Percentiles rank a stretch among this genome's conserved stretches.
Conservation (phyloP, 1,139 yeast species). For the Pichia sp. region DNA sequence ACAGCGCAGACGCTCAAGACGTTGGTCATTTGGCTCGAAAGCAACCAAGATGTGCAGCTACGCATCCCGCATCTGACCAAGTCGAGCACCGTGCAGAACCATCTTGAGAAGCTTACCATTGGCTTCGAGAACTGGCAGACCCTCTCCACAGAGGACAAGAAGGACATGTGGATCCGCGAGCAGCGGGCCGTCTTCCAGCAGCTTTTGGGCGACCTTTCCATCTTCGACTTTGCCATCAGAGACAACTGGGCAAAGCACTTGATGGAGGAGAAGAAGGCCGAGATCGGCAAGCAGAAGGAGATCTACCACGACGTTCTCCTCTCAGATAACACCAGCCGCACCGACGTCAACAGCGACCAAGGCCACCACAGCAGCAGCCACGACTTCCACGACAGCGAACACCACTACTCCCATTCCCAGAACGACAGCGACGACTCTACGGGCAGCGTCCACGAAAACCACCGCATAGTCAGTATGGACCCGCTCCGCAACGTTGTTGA, state of each 20-base stretch:
- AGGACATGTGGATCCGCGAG: slow-evolving; percentile 42
- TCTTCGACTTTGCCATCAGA: slow-evolving; percentile 40
- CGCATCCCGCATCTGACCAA: slow-evolving; percentile 17
- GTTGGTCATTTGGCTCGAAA: slow-evolving; percentile 17
- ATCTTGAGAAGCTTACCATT: slow-evolving; percentile 33
- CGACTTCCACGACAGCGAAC: not conserved
- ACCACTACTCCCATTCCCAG: not conserved
- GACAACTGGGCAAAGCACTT: slow-evolving; percentile 36
- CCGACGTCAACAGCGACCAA: slow-evolving; percentile 5
- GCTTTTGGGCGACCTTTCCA: slow-evolving; percentile 37
- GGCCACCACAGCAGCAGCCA: slow-evolving; percentile 1
- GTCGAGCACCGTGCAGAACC: slow-evolving; percentile 16
- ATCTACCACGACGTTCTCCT: slow-evolving; percentile 1
- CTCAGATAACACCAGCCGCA: not conserved
- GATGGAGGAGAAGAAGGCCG: slow-evolving; percentile 28
- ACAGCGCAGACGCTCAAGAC: slow-evolving; percentile 38
- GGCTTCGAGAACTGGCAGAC: slow-evolving; percentile 44
- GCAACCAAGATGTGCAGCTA: slow-evolving; percentile 16
- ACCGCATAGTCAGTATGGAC: not conserved
- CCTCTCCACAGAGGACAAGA: slow-evolving; percentile 32
- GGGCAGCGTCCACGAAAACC: not conserved
- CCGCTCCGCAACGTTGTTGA: not conserved
- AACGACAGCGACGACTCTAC: slow-evolving; percentile 2
- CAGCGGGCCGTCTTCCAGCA: slow-evolving; percentile 42
- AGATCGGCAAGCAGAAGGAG: slow-evolving; percentile 15